Percentiles rank a stretch among this genome's conserved stretches.
phyloP scores from a whole-genome alignment of 495 filamentous ascomycete genomes.

The Bacidia rubella region DNA sequence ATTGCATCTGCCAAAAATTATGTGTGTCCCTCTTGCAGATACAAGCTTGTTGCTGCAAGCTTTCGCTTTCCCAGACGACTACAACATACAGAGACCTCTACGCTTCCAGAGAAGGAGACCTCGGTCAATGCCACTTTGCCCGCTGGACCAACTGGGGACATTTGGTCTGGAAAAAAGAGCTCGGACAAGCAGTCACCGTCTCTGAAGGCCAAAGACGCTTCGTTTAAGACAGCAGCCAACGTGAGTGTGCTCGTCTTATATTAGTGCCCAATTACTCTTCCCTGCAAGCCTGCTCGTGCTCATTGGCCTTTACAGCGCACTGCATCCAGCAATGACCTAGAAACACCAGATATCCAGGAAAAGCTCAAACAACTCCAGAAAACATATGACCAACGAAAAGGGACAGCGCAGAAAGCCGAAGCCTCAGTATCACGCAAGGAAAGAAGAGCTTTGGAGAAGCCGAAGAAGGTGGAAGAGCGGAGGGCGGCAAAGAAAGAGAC shows the following conservation, averaged over 20 bases:
- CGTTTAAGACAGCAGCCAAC: too few species aligned
- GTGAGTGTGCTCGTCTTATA: too few species aligned
- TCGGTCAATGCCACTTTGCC: background rate
- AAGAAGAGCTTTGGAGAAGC: too few species aligned
- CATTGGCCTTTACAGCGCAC: background rate
- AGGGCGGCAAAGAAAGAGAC: background rate
- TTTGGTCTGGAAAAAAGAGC: background rate
- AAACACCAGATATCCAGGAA: background rate
- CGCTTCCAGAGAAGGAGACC: background rate
- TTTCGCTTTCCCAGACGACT: background rate
- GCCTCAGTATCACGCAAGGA: too few species aligned
- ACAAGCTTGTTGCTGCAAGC: background rate
- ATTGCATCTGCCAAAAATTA: background rate
- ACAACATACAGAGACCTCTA: background rate
- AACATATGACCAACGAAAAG: background rate
- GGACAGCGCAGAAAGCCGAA: background rate
- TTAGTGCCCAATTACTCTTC: too few species aligned
- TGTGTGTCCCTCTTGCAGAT: slow-evolving; percentile 2
- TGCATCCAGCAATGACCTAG: background rate
- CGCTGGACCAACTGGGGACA: background rate
- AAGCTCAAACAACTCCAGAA: background rate
- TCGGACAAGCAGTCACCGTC: too few species aligned
- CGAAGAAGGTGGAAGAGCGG: background rate
- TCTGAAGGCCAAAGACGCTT: too few species aligned
- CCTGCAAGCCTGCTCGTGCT: too few species aligned